phyloP scores from a whole-genome alignment of 1,284 basidiomycete genomes.

The Cystobasidium pallidum region DNA sequence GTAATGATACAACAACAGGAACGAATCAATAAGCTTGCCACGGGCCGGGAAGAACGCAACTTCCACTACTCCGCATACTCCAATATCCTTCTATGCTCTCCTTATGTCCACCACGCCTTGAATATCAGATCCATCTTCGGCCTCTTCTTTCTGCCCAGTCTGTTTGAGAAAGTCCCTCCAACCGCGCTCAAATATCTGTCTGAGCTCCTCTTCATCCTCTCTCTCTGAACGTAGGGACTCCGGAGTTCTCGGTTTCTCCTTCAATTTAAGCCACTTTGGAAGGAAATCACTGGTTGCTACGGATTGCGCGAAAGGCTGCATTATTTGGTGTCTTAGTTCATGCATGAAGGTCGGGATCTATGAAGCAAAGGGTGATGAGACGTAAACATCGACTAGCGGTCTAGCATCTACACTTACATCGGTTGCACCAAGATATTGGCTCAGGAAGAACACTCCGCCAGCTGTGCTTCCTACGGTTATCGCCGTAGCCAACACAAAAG shows the following conservation, averaged over 20 bases:
- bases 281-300: conserved; percentile 14
- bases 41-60: too few species aligned
- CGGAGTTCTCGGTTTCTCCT: conserved; percentile 7
- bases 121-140: background rate
- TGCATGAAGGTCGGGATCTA: conserved; percentile 25
- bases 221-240: conserved; percentile 13
- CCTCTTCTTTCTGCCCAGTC: background rate
- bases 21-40: background rate
- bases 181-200: conserved; percentile 8
- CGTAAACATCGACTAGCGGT: background rate
- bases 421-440: conserved; percentile 20
- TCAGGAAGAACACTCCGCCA: conserved; percentile 6
- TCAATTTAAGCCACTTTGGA: conserved; percentile 3
- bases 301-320: conserved; percentile 15
- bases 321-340: conserved; percentile 4
- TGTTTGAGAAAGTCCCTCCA: conserved; percentile 26
- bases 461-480: conserved; percentile 25
- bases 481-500: conserved; percentile 27
- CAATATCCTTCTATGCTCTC: background rate
- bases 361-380: background rate
- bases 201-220: conserved; percentile 19
- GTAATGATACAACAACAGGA: conserved; percentile 18
- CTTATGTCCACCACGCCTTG: background rate
- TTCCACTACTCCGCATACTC: too few species aligned
- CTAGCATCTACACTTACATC: conserved; percentile 14